phyloP scores from a whole-genome alignment of 2,329 filamentous ascomycete species.

The Ramularia endophylla region DNA sequence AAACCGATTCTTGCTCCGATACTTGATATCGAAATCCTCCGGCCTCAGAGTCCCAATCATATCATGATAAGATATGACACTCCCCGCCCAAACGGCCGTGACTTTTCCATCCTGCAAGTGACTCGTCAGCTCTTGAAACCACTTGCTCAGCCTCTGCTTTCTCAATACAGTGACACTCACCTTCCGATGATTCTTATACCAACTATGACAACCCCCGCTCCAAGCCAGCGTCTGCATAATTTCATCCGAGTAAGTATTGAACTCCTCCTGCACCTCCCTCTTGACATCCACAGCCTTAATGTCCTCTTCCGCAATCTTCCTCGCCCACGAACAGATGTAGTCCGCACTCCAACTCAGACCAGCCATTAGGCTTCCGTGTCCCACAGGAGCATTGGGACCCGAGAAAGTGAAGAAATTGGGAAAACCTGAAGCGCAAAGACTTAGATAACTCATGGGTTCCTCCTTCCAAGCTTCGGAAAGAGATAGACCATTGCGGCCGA shows the following conservation, averaged over 20 bases:
- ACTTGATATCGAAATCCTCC: conserved; percentile 46
- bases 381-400: conserved; percentile 20
- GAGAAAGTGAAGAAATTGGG: conserved; percentile 28
- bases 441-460: conserved; percentile 24
- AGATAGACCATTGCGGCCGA: conserved; percentile 31
- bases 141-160: too few species aligned
- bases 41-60: conserved; percentile 36
- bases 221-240: conserved; percentile 29
- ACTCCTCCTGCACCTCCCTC: conserved; percentile 25
- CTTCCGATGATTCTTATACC: conserved; percentile 27
- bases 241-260: conserved; percentile 27
- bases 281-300: conserved; percentile 25
- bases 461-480: conserved; percentile 22
- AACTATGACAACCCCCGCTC: conserved; percentile 26
- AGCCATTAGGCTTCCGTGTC: conserved; percentile 24
- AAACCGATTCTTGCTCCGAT: conserved; percentile 41
- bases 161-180: too few species aligned
- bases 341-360: conserved; percentile 23
- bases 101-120: conserved; percentile 26
- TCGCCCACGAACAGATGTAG: conserved; percentile 27
- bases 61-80: conserved; percentile 23
- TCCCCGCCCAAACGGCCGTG: conserved; percentile 29
- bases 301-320: conserved; percentile 27
- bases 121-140: too few species aligned
- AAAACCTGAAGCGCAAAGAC: conserved; percentile 22